Conservation (phyloP, 2,329 filamentous ascomycete genomes). For the Fusarium stilboides region DNA sequence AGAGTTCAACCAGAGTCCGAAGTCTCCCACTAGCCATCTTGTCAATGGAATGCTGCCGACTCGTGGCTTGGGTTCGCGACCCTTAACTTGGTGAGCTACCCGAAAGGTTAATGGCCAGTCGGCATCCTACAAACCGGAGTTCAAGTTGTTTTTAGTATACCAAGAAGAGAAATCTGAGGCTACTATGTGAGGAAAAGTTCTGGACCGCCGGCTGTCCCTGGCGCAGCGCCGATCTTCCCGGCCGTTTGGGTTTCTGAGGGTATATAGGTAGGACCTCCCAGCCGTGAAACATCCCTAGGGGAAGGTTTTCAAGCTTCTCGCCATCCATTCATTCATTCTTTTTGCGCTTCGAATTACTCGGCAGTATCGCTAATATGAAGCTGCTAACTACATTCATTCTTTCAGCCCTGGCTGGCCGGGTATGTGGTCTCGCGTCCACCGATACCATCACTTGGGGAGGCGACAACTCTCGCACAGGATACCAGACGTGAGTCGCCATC, state of each 20-base stretch:
- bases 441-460: constrained; percentile 74
- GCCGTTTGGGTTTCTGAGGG: neutral
- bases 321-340: constrained; percentile 18
- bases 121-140: neutral
- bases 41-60: constrained; percentile 25
- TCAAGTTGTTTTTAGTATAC: neutral
- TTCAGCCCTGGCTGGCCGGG: constrained; percentile 54
- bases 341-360: constrained; percentile 11
- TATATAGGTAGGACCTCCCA: constrained; percentile 24
- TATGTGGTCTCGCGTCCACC: constrained; percentile 59
- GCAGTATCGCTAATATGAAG: constrained; percentile 43
- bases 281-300: neutral
- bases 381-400: constrained; percentile 49
- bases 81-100: neutral
- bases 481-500: constrained; percentile 63
- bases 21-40: neutral
- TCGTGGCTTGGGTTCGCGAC: constrained; percentile 19
- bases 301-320: neutral
- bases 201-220: constrained; percentile 6
- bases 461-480: constrained; percentile 68
- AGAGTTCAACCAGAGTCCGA: no score
- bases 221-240: neutral
- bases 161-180: neutral
- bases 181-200: neutral
- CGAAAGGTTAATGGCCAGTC: constrained; percentile 35